Base-by-base conservation (phyloP, 768 basidiomycete genomes). In the Tylopilus sp. region DNA sequence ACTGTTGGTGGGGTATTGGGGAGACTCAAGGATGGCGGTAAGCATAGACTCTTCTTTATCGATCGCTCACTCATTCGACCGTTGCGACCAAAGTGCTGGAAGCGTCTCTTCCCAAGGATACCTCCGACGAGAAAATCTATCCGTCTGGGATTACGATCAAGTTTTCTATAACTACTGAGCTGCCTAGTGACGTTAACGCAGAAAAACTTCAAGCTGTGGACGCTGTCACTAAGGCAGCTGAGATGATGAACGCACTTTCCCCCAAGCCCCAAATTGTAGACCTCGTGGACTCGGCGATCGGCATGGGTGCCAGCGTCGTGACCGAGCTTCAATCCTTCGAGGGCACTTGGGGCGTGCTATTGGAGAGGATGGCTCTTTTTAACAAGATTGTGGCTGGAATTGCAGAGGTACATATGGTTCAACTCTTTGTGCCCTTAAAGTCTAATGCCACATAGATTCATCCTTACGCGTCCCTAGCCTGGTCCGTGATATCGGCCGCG, bases 401-500 rank as follows among this genome's bases (percentile, higher is more conserved):
- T 25, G 57, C 57, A 21, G 43, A 55, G 60, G 61, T 62, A 51
- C 26, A 0, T 42, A 6, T 10, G 26, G 1, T 45, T 30, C 23
- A 13, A 1, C 2, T 17, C 22, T 21, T 40, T 3, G n/a, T 4
- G n/a, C 12, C 11, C 21, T n/a, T n/a, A 13, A 18, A 13, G 22
- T 38, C 47, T 12, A 59, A 40, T 13, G 15, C 25, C 23, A 3
- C 20, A 21, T 28, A 62, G 60, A 42, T 62, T 45, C 54, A 62
- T 13, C 61, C 61, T 1, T 62, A 56, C 15, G 26, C 50, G 1
- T 56, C 57, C 6, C 25, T 62, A n/a, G 57, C 61, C 12, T 61
- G 53, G 50, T 61, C 60, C 15, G 61, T 63, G 4, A 53, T 63
- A 40, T 63, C 57, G 9, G 57, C 61, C 47, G 51, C 57, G 9